Conservation (phyloP, 441 rosid species). For the Sinapis alba region DNA sequence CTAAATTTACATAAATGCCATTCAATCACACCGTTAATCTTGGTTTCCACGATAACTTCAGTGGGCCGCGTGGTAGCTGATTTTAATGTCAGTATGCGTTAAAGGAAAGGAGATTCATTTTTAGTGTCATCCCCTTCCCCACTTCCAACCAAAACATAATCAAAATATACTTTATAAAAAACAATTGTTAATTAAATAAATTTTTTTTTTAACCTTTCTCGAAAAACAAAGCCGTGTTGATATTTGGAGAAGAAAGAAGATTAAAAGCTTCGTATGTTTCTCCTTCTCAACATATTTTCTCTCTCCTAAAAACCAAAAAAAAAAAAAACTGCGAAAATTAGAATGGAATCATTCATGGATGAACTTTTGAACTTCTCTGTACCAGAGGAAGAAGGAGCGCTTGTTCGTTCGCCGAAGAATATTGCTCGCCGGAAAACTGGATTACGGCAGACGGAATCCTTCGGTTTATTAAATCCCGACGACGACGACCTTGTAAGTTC, state of each 20-base stretch:
- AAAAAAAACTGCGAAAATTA: slow-evolving; percentile 12
- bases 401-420: slow-evolving; percentile 28
- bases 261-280: slow-evolving; percentile 26
- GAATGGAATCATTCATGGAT: slow-evolving; percentile 57
- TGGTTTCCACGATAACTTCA: background rate
- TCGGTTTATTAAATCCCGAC: slow-evolving; percentile 25
- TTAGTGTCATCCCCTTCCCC: slow-evolving; percentile 37
- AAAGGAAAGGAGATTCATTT: slow-evolving; percentile 33
- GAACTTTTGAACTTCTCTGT: slow-evolving; percentile 68
- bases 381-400: slow-evolving; percentile 42
- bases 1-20: background rate
- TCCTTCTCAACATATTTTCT: slow-evolving; percentile 30
- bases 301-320: slow-evolving; percentile 28
- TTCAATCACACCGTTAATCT: slow-evolving; percentile 28
- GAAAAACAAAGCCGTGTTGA: slow-evolving; percentile 17
- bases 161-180: background rate
- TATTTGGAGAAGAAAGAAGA: slow-evolving; percentile 27
- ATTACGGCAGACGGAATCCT: slow-evolving; percentile 33
- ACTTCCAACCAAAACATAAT: slow-evolving; percentile 39
- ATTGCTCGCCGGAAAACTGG: slow-evolving; percentile 34
- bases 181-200: background rate
- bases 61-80: slow-evolving; percentile 12
- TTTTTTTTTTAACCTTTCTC: background rate
- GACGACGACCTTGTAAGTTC: slow-evolving; percentile 41
- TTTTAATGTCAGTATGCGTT: slow-evolving; percentile 20